Evolutionary conservation across 441 rosid genomes (phyloP), one percentile per base, ranked within the genome.

Genomic region (Oxalis stricta): DNA sequence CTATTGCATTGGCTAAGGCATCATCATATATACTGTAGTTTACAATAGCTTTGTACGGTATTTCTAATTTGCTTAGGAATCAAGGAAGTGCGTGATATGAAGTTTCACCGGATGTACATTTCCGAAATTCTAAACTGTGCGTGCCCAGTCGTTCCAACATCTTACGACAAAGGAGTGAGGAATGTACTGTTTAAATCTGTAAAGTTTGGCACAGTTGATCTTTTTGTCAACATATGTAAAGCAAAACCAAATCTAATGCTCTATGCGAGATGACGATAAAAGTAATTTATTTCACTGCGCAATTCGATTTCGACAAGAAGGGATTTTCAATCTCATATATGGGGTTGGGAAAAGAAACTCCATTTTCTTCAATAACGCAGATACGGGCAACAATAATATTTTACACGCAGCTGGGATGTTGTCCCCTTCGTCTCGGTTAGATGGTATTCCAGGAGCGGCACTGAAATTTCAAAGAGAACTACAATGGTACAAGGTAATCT

Each of bases 401-500:
- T 13, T 43, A 8, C 57, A 52, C 43, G 11, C 26, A 36, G 49
- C 42, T 2, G 57, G 35, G n/a, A 16, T 8, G 14, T 0, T 52
- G 37, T 7, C 49, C 9, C 48, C 49, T 18, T 4, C 14, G 12
- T 26, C 43, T 23, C 29, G 1, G 3, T 33, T 42, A 5, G n/a
- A 11, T 10, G 14, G 12, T 2, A 43, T 35, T 1, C 18, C 48
- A 6, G 41, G 57, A 11, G 41, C 57, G 5, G 57, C 57, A 5
- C 7, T 52, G 12, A 40, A 52, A 33, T 22, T 52, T 33, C 56
- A 50, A 41, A 40, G 46, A 39, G 55, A 50, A 22, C 7, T 50
- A 21, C 38, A 40, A 34, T 52, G 57, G 57, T 52, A 32, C 16
- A 43, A 52, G 48, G 56, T 52, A 20, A 44, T 18, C 31, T n/a